phyloP scores from a whole-genome alignment of 2,329 filamentous ascomycete genomes.

The Botrytis porri region DNA sequence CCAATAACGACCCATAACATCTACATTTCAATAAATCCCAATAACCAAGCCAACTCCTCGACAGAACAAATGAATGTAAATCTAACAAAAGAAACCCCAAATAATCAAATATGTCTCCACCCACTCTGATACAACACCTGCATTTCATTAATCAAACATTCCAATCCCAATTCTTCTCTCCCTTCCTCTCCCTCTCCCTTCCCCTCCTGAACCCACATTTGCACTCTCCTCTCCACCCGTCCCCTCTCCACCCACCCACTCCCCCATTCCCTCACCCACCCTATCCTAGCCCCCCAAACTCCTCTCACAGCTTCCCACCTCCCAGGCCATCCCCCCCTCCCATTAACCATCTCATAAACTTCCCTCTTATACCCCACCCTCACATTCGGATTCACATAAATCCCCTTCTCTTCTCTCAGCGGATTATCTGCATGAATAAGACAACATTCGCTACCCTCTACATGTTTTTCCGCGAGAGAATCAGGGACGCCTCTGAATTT shows the following conservation, averaged over 20 bases:
- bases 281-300: constrained; percentile 9
- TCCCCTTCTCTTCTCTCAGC: constrained; percentile 52
- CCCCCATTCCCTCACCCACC: background rate
- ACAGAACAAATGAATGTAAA: background rate
- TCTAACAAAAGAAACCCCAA: background rate
- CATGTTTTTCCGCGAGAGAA: constrained; percentile 56
- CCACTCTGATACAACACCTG: constrained; percentile 56
- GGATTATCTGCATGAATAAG: constrained; percentile 65
- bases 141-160: constrained; percentile 54
- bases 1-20: background rate
- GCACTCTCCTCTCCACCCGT: background rate
- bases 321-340: constrained; percentile 22
- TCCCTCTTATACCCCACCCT: constrained; percentile 61
- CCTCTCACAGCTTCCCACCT: background rate
- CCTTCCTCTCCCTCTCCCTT: background rate
- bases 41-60: background rate
- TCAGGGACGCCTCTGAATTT: constrained; percentile 62
- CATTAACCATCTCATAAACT: constrained; percentile 42
- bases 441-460: constrained; percentile 80
- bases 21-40: background rate
- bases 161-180: background rate
- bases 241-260: background rate
- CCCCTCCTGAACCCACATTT: background rate
- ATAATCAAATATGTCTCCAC: constrained; percentile 49
- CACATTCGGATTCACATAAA: constrained; percentile 67